Percentiles rank a stretch among this genome's conserved stretches.
These are phyloP conservation scores for Chondrostereum purpureum DNA, from an alignment of 1,284 basidiomycete species.

Conservation along the genomic window DNA sequence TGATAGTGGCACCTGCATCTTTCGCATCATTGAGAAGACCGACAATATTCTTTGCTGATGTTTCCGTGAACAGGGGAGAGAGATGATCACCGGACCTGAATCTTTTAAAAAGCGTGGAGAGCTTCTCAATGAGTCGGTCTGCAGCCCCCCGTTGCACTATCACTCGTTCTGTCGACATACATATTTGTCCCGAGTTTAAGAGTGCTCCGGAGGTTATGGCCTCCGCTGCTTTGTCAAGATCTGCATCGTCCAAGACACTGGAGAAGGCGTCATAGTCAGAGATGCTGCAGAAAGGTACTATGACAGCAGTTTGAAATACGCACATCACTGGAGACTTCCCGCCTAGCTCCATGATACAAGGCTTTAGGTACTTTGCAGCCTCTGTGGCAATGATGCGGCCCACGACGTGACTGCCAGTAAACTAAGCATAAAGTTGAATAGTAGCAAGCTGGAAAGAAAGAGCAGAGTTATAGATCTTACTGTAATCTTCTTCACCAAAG, in stretches of 20 bases:
- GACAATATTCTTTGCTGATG: constrained; percentile 44
- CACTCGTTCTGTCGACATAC: constrained; percentile 67
- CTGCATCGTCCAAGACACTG: constrained; percentile 58
- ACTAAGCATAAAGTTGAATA: no score
- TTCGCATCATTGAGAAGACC: constrained; percentile 45
- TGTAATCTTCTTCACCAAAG: constrained; percentile 39
- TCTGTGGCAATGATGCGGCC: constrained; percentile 67
- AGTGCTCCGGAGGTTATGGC: constrained; percentile 54
- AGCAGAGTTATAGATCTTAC: constrained; percentile 25
- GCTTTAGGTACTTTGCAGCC: constrained; percentile 69
- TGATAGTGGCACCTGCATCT: constrained; percentile 42
- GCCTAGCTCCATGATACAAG: constrained; percentile 67
- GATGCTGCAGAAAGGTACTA: constrained; percentile 1
- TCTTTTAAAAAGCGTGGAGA: constrained; percentile 25
- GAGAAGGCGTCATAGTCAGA: neutral
- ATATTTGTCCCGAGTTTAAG: constrained; percentile 60
- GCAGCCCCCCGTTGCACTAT: constrained; percentile 44
- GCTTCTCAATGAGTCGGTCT: constrained; percentile 27
- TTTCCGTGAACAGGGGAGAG: constrained; percentile 36
- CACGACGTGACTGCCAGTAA: constrained; percentile 66
- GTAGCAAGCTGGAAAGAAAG: no score
- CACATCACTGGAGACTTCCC: constrained; percentile 73
- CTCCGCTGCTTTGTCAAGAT: constrained; percentile 49
- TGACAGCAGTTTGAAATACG: no score
- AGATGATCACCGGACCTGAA: constrained; percentile 32